Conservation (phyloP, 805 yeast genomes). For the Suhomyces sp. region DNA sequence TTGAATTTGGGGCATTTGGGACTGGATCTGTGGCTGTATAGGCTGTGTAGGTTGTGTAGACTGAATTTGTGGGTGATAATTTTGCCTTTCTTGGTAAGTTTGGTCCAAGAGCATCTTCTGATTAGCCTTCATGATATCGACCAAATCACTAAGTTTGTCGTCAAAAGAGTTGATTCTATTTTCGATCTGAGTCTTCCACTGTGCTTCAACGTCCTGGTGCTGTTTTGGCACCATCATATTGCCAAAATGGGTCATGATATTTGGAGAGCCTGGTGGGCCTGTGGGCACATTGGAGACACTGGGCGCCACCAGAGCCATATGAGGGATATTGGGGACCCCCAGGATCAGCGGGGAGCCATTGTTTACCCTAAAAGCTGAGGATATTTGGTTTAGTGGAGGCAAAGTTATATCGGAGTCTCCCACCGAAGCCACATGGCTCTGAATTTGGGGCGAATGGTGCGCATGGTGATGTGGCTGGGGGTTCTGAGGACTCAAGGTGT, state of each 20-base stretch:
- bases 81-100: not conserved
- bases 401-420: conserved; percentile 1
- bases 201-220: conserved; percentile 11
- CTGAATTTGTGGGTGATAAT: not conserved
- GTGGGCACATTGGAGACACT: conserved; percentile 2
- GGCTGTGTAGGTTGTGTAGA: not conserved
- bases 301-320: not conserved
- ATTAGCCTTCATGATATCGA: conserved; percentile 32
- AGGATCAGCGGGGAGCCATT: not conserved
- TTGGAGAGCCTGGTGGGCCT: not conserved
- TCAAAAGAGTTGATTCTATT: conserved; percentile 35
- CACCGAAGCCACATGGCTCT: not conserved
- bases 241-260: not conserved
- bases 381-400: conserved; percentile 1
- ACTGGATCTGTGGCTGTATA: not conserved
- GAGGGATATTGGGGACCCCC: not conserved
- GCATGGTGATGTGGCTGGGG: not conserved
- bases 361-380: not conserved
- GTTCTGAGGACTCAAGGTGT: not conserved
- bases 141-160: conserved; percentile 34
- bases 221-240: not conserved
- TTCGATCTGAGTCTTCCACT: conserved; percentile 38
- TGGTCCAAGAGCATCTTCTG: conserved; percentile 25
- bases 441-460: not conserved
- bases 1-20: not conserved